phyloP scores from a whole-genome alignment of 2,329 filamentous ascomycete species.

The Alternaria longipes region DNA sequence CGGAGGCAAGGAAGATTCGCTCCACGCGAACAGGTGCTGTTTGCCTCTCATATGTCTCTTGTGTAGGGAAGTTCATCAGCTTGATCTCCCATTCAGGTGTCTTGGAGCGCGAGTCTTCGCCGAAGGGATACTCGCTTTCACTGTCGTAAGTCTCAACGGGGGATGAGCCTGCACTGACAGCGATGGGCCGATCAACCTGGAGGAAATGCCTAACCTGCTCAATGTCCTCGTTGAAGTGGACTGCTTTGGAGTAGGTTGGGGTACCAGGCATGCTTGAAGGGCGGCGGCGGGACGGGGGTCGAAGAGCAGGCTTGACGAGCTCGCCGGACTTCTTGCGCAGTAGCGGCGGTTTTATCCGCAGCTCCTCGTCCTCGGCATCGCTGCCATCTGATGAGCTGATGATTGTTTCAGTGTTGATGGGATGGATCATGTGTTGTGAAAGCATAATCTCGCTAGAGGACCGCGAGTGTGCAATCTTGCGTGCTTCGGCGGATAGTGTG shows the following conservation, averaged over 20 bases:
- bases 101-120: conserved; percentile 56
- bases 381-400: conserved; percentile 59
- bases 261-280: conserved; percentile 98
- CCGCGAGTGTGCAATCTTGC: conserved; percentile 69
- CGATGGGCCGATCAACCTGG: conserved; percentile 91
- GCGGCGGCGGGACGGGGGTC: conserved; percentile 78
- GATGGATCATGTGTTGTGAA: conserved; percentile 53
- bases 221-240: conserved; percentile 97
- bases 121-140: conserved; percentile 90
- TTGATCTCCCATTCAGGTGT: conserved; percentile 86
- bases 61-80: conserved; percentile 79
- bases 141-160: conserved; percentile 88
- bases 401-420: conserved; percentile 56
- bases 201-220: conserved; percentile 97
- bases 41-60: conserved; percentile 68
- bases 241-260: conserved; percentile 92
- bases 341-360: conserved; percentile 81
- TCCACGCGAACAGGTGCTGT: conserved; percentile 80
- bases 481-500: conserved; percentile 62
- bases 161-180: conserved; percentile 92
- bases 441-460: conserved; percentile 67
- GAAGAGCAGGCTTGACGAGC: conserved; percentile 89
- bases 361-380: conserved; percentile 66
- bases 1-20: conserved; percentile 83
- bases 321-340: conserved; percentile 98